A percentile compares a stretch with the other conserved stretches of the same genome.
Conservation (phyloP, 306 rosid genomes). For the Prunus armeniaca region DNA sequence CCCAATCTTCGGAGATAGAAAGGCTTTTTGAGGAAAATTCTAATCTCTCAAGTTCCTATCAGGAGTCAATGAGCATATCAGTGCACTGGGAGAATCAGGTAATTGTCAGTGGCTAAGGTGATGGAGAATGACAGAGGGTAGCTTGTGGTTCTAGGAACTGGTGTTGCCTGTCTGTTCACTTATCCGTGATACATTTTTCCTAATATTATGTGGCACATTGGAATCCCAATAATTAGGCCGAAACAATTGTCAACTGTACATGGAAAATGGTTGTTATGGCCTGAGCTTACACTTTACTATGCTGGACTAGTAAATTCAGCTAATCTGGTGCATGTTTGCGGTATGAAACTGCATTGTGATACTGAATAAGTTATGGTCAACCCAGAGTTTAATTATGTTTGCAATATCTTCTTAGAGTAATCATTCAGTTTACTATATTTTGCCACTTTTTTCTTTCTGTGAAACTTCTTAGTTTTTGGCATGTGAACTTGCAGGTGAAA, state of each 20-base stretch:
- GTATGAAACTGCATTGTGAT: no score
- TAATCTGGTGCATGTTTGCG: not conserved
- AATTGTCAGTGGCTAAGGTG: not conserved
- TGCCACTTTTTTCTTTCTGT: not conserved
- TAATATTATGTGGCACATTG: not conserved
- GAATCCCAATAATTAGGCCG: not conserved
- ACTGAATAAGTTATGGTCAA: no score
- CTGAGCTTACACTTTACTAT: not conserved
- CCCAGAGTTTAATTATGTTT: not conserved
- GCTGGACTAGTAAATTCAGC: not conserved
- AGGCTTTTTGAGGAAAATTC: conserved; percentile 92
- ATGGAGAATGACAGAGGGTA: not conserved
- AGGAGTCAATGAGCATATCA: conserved; percentile 55
- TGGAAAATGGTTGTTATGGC: not conserved
- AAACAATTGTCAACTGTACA: not conserved
- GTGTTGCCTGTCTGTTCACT: not conserved
- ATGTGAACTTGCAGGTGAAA: conserved; percentile 59
- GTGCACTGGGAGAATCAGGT: conserved; percentile 89
- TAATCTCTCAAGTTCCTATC: conserved; percentile 59
- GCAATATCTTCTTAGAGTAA: not conserved
- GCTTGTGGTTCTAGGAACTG: not conserved
- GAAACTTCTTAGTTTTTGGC: conserved; percentile 1
- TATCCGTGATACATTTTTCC: not conserved
- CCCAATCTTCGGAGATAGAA: conserved; percentile 87
- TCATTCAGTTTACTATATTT: not conserved